phyloP scores from a whole-genome alignment of 805 yeast species.

The Yamadazyma tumulicola region DNA sequence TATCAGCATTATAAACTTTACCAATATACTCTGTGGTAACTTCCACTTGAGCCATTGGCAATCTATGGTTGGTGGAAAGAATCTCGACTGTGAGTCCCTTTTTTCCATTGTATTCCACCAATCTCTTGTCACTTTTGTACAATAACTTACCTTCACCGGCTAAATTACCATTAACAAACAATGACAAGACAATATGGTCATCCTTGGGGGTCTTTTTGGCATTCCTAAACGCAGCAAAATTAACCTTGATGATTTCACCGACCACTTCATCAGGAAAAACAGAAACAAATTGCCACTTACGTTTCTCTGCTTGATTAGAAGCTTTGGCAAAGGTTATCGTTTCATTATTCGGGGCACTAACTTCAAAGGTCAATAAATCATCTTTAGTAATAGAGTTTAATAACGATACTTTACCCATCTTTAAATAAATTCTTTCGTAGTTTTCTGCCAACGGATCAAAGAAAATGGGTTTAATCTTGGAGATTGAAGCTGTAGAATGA shows the following conservation, averaged over 20 bases:
- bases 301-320: slow-evolving; percentile 51
- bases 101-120: slow-evolving; percentile 44
- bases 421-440: slow-evolving; percentile 59
- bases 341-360: slow-evolving; percentile 49
- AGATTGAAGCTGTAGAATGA: slow-evolving; percentile 48
- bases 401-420: slow-evolving; percentile 48
- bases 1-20: slow-evolving; percentile 56
- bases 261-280: slow-evolving; percentile 67
- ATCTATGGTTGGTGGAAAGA: slow-evolving; percentile 31
- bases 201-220: slow-evolving; percentile 37
- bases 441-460: slow-evolving; percentile 61
- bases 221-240: slow-evolving; percentile 48
- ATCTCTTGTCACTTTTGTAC: slow-evolving; percentile 44
- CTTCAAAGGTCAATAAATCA: slow-evolving; percentile 50
- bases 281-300: slow-evolving; percentile 68
- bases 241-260: slow-evolving; percentile 66
- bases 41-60: slow-evolving; percentile 47
- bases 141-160: slow-evolving; percentile 58
- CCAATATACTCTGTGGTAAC: slow-evolving; percentile 67
- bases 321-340: slow-evolving; percentile 61
- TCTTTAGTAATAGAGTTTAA: slow-evolving; percentile 26
- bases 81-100: slow-evolving; percentile 45
- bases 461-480: slow-evolving; percentile 61
- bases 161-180: slow-evolving; percentile 61
- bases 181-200: slow-evolving; percentile 52